Base-by-base conservation (phyloP, 139 green algal species). In the Edaphochlamys debaryana region DNA sequence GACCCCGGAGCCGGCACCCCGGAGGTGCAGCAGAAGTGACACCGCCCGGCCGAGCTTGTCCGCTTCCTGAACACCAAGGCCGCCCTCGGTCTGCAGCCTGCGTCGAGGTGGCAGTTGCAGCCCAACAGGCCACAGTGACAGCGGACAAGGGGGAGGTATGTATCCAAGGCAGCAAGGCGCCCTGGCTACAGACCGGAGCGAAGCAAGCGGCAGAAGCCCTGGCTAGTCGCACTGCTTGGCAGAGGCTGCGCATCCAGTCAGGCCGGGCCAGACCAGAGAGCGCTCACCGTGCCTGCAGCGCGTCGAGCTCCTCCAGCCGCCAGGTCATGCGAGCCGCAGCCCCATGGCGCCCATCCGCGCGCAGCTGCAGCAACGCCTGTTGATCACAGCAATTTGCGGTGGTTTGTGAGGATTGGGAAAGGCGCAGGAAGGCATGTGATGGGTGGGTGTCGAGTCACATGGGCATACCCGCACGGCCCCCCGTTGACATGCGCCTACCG, bases 361-460 rank as follows among this genome's bases (percentile, higher is more conserved):
- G 63, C 34, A 82, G 62, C 3, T 62, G 63, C 25, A 82, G n/a
- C 41, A 82, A 42, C 63, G 70, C 76, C 76, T 82, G 76, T n/a
- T n/a, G 29, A 15, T 23, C 34, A 7, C 20, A 30, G 34, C 3
- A n/a, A n/a, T 30, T 29, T 8, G n/a, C 4, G 8, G 30, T 5
- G 62, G 22, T 34, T 9, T 9, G 13, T n/a, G 64, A 9, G 17
- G 36, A 29, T 13, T 7, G 34, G 36, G 34, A 27, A 29, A 29
- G 34, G 36, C 22, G 64, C 48, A 13, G 30, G 34, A 15, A 23
- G 11, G 20, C 30, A 63, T 19, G 22, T 32, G 22, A 9, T 25
- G 54, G 22, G 23, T 32, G 13, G 54, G 22, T 9, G 23, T 9
- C 20, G 22, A 63, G 23, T 19, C 22, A 9, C 6, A 22, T 6